Evolutionary conservation across 192 early-diverging fungal genomes (phyloP).

Genomic region (Helicostylum pulchrum): DNA sequence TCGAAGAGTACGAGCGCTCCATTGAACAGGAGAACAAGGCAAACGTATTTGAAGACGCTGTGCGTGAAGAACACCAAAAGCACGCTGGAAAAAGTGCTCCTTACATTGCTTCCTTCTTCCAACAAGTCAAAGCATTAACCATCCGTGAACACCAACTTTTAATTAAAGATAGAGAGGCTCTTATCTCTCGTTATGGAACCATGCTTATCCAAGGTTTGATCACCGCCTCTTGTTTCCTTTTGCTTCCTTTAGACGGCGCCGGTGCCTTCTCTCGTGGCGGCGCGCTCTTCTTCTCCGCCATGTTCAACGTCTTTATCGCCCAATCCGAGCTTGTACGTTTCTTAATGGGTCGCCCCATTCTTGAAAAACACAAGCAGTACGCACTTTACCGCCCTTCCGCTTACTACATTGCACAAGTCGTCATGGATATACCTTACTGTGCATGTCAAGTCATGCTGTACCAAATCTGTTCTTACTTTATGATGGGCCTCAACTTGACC

Average conservation of each 20-base stretch:
- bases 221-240: constrained; percentile 67
- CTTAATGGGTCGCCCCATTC: constrained; percentile 65
- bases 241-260: constrained; percentile 47
- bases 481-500: constrained; percentile 36
- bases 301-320: constrained; percentile 55
- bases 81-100: constrained; percentile 47
- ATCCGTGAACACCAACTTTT: constrained; percentile 65
- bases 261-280: constrained; percentile 82
- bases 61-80: constrained; percentile 54
- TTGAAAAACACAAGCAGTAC: constrained; percentile 77
- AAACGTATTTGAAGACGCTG: constrained; percentile 45
- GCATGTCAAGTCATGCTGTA: constrained; percentile 53
- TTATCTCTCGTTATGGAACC: constrained; percentile 54
- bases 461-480: constrained; percentile 56
- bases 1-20: constrained; percentile 41
- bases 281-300: constrained; percentile 63
- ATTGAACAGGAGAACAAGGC: constrained; percentile 20
- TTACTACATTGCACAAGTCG: constrained; percentile 50
- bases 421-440: constrained; percentile 50
- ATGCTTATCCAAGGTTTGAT: constrained; percentile 62
- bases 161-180: constrained; percentile 44
- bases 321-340: constrained; percentile 70
- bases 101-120: constrained; percentile 64
- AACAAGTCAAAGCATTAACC: constrained; percentile 58
- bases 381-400: constrained; percentile 65